Evolutionary conservation across 805 yeast species (phyloP).

Genomic region (Zygosaccharomyces rouxii): DNA sequence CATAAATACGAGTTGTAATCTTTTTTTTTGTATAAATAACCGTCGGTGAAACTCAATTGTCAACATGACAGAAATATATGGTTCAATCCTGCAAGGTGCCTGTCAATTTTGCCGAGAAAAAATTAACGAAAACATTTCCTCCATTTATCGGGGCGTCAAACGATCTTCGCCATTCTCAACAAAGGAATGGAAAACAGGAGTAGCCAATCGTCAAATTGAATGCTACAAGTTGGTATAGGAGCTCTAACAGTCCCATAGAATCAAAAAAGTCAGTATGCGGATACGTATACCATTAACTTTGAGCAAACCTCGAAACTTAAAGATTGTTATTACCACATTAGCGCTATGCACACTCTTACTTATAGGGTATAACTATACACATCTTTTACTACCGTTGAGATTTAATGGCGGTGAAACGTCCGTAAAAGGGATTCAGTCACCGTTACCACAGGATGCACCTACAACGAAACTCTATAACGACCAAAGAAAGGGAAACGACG

Average conservation of each 20-base stretch:
- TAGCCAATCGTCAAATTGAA: too few relatives aligned
- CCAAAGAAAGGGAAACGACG: conserved; percentile 49
- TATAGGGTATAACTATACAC: conserved; percentile 1
- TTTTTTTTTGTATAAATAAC: neutral
- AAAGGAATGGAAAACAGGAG: too few relatives aligned
- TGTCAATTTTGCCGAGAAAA: neutral
- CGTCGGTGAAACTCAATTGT: neutral
- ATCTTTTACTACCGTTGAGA: neutral
- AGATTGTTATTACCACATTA: neutral
- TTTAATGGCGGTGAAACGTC: neutral
- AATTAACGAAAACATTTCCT: neutral
- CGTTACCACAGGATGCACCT: neutral
- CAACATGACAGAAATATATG: too few relatives aligned
- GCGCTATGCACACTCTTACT: neutral
- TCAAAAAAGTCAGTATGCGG: neutral
- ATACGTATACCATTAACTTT: neutral
- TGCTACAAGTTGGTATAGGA: too few relatives aligned
- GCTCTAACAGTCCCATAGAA: too few relatives aligned
- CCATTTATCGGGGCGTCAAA: neutral
- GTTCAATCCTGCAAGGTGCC: neutral
- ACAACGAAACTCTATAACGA: conserved; percentile 1
- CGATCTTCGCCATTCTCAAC: neutral
- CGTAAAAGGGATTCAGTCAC: neutral
- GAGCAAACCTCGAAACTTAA: neutral
- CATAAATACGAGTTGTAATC: conserved; percentile 13